Evolutionary conservation across 2,329 filamentous ascomycete genomes (phyloP).

Genomic region (Claviceps purpurea): DNA sequence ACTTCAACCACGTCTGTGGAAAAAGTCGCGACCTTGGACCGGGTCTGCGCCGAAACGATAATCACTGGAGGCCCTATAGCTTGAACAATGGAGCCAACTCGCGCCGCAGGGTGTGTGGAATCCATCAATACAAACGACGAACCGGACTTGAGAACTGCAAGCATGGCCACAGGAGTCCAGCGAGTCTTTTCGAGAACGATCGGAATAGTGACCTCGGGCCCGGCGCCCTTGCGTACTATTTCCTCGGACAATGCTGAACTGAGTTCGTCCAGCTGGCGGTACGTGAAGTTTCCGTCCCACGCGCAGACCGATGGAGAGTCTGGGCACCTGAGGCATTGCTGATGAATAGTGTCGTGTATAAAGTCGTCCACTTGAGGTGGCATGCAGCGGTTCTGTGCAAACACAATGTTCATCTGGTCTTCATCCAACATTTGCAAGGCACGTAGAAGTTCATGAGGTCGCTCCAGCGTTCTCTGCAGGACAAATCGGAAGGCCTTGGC

Average conservation of each 20-base stretch:
- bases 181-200: constrained; percentile 12
- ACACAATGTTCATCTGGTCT: not conserved
- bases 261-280: not conserved
- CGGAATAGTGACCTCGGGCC: constrained; percentile 5
- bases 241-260: not conserved
- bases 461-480: not conserved
- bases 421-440: not conserved
- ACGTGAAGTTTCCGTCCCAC: not conserved
- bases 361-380: not conserved
- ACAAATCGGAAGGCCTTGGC: not conserved
- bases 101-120: not conserved
- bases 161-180: constrained; percentile 11
- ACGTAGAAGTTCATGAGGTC: not conserved
- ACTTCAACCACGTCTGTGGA: not conserved
- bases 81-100: not conserved
- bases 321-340: not conserved
- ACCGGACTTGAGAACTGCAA: constrained; percentile 15
- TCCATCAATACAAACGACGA: constrained; percentile 5
- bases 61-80: not conserved
- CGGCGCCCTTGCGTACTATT: not conserved
- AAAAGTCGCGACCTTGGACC: not conserved
- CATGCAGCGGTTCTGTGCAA: not conserved
- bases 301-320: not conserved
- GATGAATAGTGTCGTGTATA: not conserved
- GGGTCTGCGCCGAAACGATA: not conserved